Conservation (phyloP, 116 monocot species). For the Zostera marina region DNA sequence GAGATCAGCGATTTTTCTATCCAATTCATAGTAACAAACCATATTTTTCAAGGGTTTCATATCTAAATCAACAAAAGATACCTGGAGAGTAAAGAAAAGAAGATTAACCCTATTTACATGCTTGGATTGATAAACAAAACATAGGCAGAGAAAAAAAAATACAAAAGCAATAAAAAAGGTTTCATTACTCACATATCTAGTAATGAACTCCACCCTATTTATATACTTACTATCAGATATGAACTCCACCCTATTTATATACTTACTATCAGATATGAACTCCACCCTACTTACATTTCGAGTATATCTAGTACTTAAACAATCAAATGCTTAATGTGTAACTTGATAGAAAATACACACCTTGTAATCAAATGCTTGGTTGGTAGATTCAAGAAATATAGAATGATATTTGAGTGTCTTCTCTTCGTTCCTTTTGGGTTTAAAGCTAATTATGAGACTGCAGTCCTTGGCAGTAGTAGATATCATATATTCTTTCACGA, state of each 20-base stretch:
- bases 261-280: background rate
- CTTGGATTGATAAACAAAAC: too few species aligned
- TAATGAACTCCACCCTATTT: too few species aligned
- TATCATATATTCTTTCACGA: conserved; percentile 57
- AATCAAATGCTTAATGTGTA: background rate
- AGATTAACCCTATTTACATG: too few species aligned
- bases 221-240: background rate
- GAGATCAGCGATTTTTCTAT: conserved; percentile 54
- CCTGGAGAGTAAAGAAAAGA: conserved; percentile 16
- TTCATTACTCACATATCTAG: too few species aligned
- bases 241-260: too few species aligned
- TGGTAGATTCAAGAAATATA: conserved; percentile 41
- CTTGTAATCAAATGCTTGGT: conserved; percentile 78
- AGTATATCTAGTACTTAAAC: background rate
- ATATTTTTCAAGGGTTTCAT: conserved; percentile 71
- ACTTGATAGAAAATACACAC: conserved; percentile 15
- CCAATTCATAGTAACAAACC: conserved; percentile 64
- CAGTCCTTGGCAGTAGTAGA: conserved; percentile 85
- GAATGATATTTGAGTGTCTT: conserved; percentile 13
- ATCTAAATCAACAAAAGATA: conserved; percentile 69
- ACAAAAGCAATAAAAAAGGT: too few species aligned
- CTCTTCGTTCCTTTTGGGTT: conserved; percentile 8
- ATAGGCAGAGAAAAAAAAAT: too few species aligned
- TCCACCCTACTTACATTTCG: too few species aligned
- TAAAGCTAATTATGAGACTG: conserved; percentile 82